Evolutionary conservation across 169 alveolate genomes (phyloP).

Genomic region (Plasmodium inui): DNA sequence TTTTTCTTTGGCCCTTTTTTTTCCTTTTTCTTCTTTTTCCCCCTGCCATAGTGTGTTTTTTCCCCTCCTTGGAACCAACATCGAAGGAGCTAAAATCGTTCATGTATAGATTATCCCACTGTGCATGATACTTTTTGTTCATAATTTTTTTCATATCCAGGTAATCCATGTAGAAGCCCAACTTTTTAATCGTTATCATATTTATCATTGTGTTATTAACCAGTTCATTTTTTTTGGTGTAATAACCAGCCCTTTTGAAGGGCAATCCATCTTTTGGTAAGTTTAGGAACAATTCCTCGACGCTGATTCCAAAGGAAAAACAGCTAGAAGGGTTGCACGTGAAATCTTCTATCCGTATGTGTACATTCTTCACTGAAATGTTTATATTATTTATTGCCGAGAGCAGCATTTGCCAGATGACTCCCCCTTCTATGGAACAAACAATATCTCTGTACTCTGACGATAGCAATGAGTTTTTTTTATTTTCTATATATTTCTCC

Average conservation of each 20-base stretch:
- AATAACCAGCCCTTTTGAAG: constrained; percentile 72
- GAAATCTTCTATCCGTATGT: constrained; percentile 73
- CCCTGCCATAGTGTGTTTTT: background rate
- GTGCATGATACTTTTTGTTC: constrained; percentile 18
- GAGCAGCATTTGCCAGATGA: constrained; percentile 76
- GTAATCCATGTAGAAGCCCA: constrained; percentile 69
- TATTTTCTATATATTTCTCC: constrained; percentile 73
- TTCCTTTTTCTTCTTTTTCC: constrained; percentile 6
- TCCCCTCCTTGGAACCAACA: background rate
- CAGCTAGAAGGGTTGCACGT: constrained; percentile 68
- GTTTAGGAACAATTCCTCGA: constrained; percentile 63
- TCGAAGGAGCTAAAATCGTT: constrained; percentile 4
- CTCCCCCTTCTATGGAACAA: constrained; percentile 75
- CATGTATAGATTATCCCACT: constrained; percentile 14
- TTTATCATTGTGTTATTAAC: constrained; percentile 75
- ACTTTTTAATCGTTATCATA: constrained; percentile 68
- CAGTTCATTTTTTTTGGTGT: constrained; percentile 60
- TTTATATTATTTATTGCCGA: constrained; percentile 69
- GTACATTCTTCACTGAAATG: constrained; percentile 65
- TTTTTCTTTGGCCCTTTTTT: constrained; percentile 2
- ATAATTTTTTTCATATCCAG: constrained; percentile 66
- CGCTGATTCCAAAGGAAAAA: constrained; percentile 61
- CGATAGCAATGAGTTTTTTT: constrained; percentile 53
- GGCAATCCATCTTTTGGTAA: constrained; percentile 76
- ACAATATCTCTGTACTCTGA: constrained; percentile 74